Percentiles rank a stretch among this genome's conserved stretches.
These are phyloP conservation scores for Penicillium sp. DNA, from an alignment of 2,329 filamentous ascomycete species.

Conservation along the genomic window DNA sequence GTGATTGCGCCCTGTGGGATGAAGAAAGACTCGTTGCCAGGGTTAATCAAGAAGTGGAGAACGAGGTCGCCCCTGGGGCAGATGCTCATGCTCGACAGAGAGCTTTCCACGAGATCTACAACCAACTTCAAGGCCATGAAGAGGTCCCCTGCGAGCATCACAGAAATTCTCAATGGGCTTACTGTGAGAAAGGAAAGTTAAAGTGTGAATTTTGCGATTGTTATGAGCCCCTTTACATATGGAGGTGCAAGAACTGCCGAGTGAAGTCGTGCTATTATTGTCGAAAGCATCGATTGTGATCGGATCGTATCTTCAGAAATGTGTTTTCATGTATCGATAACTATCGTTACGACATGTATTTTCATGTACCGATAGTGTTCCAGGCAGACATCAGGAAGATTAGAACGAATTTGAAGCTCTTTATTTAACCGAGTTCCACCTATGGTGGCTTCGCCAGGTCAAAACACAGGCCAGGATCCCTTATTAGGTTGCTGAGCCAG, in stretches of 20 bases:
- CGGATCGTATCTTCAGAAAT: not conserved
- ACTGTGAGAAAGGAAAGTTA: not conserved
- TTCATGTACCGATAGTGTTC: no score
- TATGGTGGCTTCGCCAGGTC: no score
- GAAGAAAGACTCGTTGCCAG: constrained; percentile 3
- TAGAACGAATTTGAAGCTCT: no score
- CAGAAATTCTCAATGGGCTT: constrained; percentile 10
- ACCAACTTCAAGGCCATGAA: constrained; percentile 8
- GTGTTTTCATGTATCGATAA: no score
- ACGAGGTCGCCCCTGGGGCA: constrained; percentile 6
- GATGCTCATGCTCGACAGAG: not conserved
- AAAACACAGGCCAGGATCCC: no score
- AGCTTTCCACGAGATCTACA: constrained; percentile 3
- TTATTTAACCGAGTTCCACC: no score
- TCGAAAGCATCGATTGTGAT: not conserved
- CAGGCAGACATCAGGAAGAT: no score
- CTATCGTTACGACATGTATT: no score
- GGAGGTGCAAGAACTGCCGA: not conserved
- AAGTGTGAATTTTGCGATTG: not conserved
- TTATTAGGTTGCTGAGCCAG: no score
- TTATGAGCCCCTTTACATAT: not conserved
- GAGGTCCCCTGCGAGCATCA: constrained; percentile 12
- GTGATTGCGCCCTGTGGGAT: constrained; percentile 7
- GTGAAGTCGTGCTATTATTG: not conserved
- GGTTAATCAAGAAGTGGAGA: constrained; percentile 5